Evolutionary conservation across 495 filamentous ascomycete genomes (phyloP).

Genomic region (Parathielavia hyrcaniae): DNA sequence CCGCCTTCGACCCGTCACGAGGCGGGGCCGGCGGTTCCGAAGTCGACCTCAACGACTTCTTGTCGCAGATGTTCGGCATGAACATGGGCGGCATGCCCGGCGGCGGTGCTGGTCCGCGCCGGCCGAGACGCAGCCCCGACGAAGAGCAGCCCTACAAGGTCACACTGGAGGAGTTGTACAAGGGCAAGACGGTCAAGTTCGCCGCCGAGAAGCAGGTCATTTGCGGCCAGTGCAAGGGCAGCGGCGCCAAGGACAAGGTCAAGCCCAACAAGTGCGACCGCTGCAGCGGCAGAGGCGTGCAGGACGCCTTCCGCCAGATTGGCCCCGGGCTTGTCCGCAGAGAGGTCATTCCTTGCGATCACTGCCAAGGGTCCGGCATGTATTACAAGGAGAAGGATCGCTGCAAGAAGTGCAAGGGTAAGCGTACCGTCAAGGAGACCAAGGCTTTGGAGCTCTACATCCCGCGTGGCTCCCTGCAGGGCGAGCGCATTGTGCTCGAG

Average conservation of each 20-base stretch:
- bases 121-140: slow-evolving; percentile 65
- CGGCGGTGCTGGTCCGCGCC: slow-evolving; percentile 46
- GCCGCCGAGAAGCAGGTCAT: slow-evolving; percentile 87
- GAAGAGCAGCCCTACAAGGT: slow-evolving; percentile 90
- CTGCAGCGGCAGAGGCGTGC: slow-evolving; percentile 71
- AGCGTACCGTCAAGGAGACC: slow-evolving; percentile 69
- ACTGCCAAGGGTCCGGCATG: slow-evolving; percentile 73
- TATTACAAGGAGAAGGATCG: slow-evolving; percentile 90
- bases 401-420: slow-evolving; percentile 97
- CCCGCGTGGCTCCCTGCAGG: slow-evolving; percentile 78
- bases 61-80: slow-evolving; percentile 89
- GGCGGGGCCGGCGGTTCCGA: slow-evolving; percentile 61
- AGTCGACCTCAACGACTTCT: slow-evolving; percentile 81
- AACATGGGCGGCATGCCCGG: slow-evolving; percentile 54
- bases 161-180: slow-evolving; percentile 88
- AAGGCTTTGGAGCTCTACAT: slow-evolving; percentile 97
- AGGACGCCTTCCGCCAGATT: slow-evolving; percentile 64
- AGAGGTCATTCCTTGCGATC: slow-evolving; percentile 63
- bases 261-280: slow-evolving; percentile 77
- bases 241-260: slow-evolving; percentile 85
- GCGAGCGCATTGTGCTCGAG: slow-evolving; percentile 82
- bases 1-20: slow-evolving; percentile 71
- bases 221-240: slow-evolving; percentile 79
- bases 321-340: slow-evolving; percentile 78
- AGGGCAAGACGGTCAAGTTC: slow-evolving; percentile 96